These are phyloP conservation scores for Pulveroboletus sp. DNA, from an alignment of 768 basidiomycete genomes.

Conservation along the genomic window DNA sequence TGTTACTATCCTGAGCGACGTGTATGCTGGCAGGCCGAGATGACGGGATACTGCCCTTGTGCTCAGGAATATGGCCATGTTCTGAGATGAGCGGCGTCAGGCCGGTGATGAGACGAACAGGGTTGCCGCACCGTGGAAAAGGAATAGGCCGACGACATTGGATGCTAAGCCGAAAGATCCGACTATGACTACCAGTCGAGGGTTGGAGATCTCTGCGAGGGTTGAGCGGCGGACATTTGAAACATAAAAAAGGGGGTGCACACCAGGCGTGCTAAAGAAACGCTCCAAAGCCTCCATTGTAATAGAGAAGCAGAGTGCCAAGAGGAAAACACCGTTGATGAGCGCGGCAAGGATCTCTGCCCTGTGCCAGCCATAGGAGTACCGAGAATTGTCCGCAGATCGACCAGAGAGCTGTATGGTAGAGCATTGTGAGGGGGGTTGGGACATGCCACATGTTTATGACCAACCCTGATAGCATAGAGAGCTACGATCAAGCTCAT, in stretches of 20 bases:
- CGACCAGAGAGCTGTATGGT: slow-evolving; percentile 56
- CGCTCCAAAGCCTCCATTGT: slow-evolving; percentile 87
- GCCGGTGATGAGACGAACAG: slow-evolving; percentile 3
- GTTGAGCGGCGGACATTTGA: slow-evolving; percentile 1
- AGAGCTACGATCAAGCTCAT: slow-evolving; percentile 93
- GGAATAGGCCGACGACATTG: slow-evolving; percentile 87
- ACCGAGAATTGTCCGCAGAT: slow-evolving; percentile 59
- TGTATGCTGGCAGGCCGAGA: slow-evolving; percentile 40
- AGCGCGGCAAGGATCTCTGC: slow-evolving; percentile 95
- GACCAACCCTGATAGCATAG: slow-evolving; percentile 79
- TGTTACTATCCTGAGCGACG: slow-evolving; percentile 8
- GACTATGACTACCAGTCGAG: slow-evolving; percentile 83
- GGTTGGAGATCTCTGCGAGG: slow-evolving; percentile 76
- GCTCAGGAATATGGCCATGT: slow-evolving; percentile 58
- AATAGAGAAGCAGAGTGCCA: slow-evolving; percentile 96
- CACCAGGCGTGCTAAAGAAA: slow-evolving; percentile 82
- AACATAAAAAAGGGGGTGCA: slow-evolving; percentile 4
- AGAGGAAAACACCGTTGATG: slow-evolving; percentile 93
- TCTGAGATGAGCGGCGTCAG: slow-evolving; percentile 36
- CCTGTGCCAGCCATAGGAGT: slow-evolving; percentile 99
- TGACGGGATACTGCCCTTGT: slow-evolving; percentile 33
- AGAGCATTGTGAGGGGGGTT: not conserved
- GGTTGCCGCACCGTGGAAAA: slow-evolving; percentile 78
- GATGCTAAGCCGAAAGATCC: slow-evolving; percentile 85
- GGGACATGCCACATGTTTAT: not conserved